Evolutionary conservation across 2,329 filamentous ascomycete genomes (phyloP).

Genomic region (Xylaria sp.): DNA sequence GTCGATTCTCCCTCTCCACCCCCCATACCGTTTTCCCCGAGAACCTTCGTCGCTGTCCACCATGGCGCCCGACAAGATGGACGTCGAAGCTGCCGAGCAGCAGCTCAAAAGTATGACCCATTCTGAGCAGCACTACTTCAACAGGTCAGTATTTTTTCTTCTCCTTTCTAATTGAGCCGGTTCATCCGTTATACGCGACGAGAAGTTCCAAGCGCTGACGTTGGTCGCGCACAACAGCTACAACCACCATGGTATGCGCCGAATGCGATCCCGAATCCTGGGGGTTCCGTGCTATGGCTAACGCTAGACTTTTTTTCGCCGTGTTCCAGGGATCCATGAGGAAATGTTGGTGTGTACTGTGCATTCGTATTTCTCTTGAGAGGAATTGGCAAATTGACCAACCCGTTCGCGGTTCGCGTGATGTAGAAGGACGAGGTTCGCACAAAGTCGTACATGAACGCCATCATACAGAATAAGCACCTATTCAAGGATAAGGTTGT

Average conservation of each 20-base stretch:
- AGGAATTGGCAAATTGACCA: slow-evolving; percentile 25
- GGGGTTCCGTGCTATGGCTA: slow-evolving; percentile 14
- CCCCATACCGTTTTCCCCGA: slow-evolving; percentile 12
- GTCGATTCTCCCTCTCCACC: slow-evolving; percentile 17
- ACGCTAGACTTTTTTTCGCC: slow-evolving; percentile 19
- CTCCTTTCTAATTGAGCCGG: slow-evolving; percentile 21
- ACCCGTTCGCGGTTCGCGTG: slow-evolving; percentile 15
- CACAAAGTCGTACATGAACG: slow-evolving; percentile 93
- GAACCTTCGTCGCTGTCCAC: slow-evolving; percentile 7
- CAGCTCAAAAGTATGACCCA: slow-evolving; percentile 77
- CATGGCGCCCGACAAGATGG: slow-evolving; percentile 52
- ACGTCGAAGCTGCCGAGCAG: slow-evolving; percentile 62
- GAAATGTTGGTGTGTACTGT: slow-evolving; percentile 85
- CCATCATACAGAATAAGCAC: slow-evolving; percentile 96
- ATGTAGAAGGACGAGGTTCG: slow-evolving; percentile 95
- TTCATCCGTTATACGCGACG: slow-evolving; percentile 35
- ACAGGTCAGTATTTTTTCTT: slow-evolving; percentile 65
- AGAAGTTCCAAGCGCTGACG: slow-evolving; percentile 19
- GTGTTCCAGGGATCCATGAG: slow-evolving; percentile 79
- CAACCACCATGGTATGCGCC: slow-evolving; percentile 85
- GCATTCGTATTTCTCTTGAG: slow-evolving; percentile 23
- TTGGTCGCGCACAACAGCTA: slow-evolving; percentile 64
- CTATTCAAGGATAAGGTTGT: slow-evolving; percentile 83
- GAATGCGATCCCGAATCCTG: slow-evolving; percentile 7
- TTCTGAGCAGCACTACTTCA: slow-evolving; percentile 99